Conservation (phyloP, 495 filamentous ascomycete species). For the Physcia stellaris region DNA sequence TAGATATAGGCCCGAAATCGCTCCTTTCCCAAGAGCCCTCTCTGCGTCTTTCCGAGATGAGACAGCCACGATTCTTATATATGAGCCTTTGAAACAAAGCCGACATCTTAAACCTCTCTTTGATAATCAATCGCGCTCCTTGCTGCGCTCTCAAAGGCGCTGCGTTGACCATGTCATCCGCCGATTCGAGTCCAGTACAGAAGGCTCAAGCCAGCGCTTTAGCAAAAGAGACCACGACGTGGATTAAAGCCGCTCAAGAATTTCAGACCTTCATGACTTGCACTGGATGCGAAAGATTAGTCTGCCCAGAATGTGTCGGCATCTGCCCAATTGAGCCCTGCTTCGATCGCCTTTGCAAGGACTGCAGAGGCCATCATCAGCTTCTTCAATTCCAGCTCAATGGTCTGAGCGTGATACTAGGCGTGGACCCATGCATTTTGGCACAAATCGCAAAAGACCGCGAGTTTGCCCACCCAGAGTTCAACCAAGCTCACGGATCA, state of each 20-base stretch:
- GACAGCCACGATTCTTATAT: too few relatives aligned
- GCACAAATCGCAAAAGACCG: slow-evolving; percentile 68
- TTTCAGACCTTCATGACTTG: slow-evolving; percentile 1
- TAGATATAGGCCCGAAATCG: too few relatives aligned
- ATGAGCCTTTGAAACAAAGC: too few relatives aligned
- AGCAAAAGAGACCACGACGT: neutral
- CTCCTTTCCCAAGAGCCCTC: too few relatives aligned
- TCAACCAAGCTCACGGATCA: slow-evolving; percentile 92
- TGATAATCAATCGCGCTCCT: too few relatives aligned
- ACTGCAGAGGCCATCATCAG: slow-evolving; percentile 58
- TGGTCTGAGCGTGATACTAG: slow-evolving; percentile 76
- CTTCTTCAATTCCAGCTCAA: slow-evolving; percentile 97
- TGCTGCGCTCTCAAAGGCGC: slow-evolving; percentile 3
- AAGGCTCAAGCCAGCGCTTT: neutral
- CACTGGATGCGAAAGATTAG: slow-evolving; percentile 1
- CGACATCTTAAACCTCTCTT: too few relatives aligned
- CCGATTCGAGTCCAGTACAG: neutral
- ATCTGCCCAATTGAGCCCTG: slow-evolving; percentile 2
- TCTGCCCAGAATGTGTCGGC: slow-evolving; percentile 2
- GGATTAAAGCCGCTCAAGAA: neutral
- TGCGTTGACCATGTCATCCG: neutral
- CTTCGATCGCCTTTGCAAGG: neutral
- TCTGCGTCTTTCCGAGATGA: too few relatives aligned
- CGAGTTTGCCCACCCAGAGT: slow-evolving; percentile 76
- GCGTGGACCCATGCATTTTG: slow-evolving; percentile 73